Base-by-base conservation (phyloP, 2,329 filamentous ascomycete species). In the Apiospora marii region DNA sequence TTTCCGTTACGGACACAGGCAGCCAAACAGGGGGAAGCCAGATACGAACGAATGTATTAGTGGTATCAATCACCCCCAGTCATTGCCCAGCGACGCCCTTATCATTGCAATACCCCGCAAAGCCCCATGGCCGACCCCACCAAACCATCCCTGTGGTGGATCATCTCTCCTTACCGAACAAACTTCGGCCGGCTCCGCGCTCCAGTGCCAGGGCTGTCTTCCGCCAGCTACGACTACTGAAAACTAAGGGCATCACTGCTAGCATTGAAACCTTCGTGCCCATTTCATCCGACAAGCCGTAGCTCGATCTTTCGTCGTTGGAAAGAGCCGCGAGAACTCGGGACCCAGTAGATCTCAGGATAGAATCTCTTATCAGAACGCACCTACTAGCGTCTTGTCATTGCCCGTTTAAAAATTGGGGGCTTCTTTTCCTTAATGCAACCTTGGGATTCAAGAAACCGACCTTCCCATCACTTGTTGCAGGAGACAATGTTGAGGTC, bases 111-210 rank as follows among this genome's bases (percentile, higher is more conserved):
- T 64, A 64, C 58, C 58, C 58, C 58, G 34, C 58, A 64, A 64
- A 37, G 30, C 30, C 19, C 53, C 53, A 61, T 37, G 53, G 30
- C 30, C 0, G 41, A 64, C 34, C 58, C 58, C 58, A 64, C 58
- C 58, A 64, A 41, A 1, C 10, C 3, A 64, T 41, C 58, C 58
- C 34, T 64, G 58, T 41, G 30, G 58, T 64, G 58, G 58, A 64
- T n/a, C 58, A 41, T 64, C 58, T 64, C 58, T 41, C 58, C 34
- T 24, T 41, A 22, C 58, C 58, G 58, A 64, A 41, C 58, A 64
- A 64, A 41, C 58, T 64, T 64, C 58, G 58, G 58, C 58, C 58
- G 58, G 58, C 58, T 64, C 58, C 58, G 53, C 8, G 53, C 34
- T 30, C 53, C 27, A 30, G 27, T 30, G 27, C 27, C 27, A 61